Evolutionary conservation across 805 yeast species (phyloP), one percentile per base, ranked within the genome.

Genomic region (Pichia nakasei): DNA sequence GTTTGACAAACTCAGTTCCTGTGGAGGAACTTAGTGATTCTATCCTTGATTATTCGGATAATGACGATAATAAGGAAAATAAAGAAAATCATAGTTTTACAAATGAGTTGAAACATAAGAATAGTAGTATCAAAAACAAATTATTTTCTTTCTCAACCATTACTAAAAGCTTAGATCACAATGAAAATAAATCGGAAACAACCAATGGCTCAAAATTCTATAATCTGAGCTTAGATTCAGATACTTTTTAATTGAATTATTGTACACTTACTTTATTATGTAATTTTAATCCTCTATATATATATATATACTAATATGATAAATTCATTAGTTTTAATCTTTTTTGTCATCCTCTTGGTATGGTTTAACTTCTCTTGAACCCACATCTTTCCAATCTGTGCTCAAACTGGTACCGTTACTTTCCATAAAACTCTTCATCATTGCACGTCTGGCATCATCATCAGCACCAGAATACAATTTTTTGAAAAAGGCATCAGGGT

Each of bases 341-440:
- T 9, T 26, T 21, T 17, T 19, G 9, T 35, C 27, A 29, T 41
- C 40, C 11, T 41, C 42, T 19, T 40, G 40, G 18, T 46, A 47
- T 2, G 49, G 48, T 15, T 44, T 83, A 37, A 82, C 83, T 19
- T 61, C 69, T 47, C 76, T 78, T 44, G 73, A 69, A 33, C 76
- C 69, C 2, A 94, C 97, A 47, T 87, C 95, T 11, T 66, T 74
- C 99, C 99, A 93, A 58, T 86, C 85, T 4, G 98, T 93, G 38
- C 95, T 85, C 46, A 93, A 68, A 2, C 95, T 78, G 0, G 98
- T 93, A 19, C 99, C 99, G 54, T 85, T 83, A 53, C 95, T 85
- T 63, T 93, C 96, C n/a, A 78, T 70, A 55, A 76, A 93, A 42
- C 96, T 85, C 66, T 93, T 93, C 95, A 86, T 83, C 97, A 93